A percentile compares a stretch with the other conserved stretches of the same genome.
phyloP scores from a whole-genome alignment of 78 protist genomes.

The Dictyostelium firmibasis region DNA sequence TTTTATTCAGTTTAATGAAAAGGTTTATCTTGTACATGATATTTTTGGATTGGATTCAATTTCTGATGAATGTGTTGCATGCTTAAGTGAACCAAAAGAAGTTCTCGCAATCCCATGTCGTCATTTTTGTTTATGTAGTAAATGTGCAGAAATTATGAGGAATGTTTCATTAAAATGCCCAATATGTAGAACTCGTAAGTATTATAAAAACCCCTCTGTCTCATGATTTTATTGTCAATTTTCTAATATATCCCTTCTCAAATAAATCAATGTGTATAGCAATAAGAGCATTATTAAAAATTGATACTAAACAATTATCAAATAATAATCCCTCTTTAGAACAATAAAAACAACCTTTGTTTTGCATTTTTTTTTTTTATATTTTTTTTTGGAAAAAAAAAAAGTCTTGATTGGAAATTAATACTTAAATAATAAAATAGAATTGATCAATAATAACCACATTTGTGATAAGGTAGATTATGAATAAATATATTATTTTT shows the following conservation, averaged over 20 bases:
- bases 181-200: slow-evolving; percentile 74
- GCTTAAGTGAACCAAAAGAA: slow-evolving; percentile 63
- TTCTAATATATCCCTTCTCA: too few species aligned
- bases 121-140: slow-evolving; percentile 58
- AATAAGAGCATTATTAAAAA: slow-evolving; percentile 8
- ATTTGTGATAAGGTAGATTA: too few species aligned
- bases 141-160: slow-evolving; percentile 72
- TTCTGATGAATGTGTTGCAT: slow-evolving; percentile 48
- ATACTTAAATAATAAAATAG: too few species aligned
- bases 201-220: background rate
- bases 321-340: background rate
- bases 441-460: too few species aligned
- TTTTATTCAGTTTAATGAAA: slow-evolving; percentile 14
- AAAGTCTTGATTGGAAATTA: too few species aligned
- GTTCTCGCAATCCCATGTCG: slow-evolving; percentile 66
- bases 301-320: slow-evolving; percentile 6
- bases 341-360: background rate
- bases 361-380: background rate
- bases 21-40: slow-evolving; percentile 57
- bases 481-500: too few species aligned
- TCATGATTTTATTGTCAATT: too few species aligned
- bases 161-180: slow-evolving; percentile 52
- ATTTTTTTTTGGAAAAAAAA: background rate
- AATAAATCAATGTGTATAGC: background rate
- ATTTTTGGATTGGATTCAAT: slow-evolving; percentile 40